Percentiles rank a stretch among this genome's conserved stretches.
These are phyloP conservation scores for Pichia sp. DNA, from an alignment of 1,139 yeast genomes.

Conservation along the genomic window DNA sequence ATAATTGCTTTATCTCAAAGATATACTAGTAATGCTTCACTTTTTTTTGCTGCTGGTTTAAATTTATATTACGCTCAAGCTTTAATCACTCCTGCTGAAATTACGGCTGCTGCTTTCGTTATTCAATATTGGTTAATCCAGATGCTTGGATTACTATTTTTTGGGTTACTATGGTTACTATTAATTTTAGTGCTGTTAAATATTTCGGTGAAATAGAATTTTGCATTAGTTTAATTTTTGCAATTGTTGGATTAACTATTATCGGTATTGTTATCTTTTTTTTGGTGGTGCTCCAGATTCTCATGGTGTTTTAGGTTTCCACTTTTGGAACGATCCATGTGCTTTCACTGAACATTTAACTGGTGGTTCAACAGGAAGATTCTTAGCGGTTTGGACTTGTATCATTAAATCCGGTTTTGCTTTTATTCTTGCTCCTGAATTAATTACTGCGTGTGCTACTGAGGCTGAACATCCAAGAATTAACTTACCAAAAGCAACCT, in stretches of 20 bases:
- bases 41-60: slow-evolving; percentile 39
- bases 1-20: slow-evolving; percentile 20
- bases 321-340: slow-evolving; percentile 34
- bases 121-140: slow-evolving; percentile 44
- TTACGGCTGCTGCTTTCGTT: slow-evolving; percentile 48
- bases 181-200: slow-evolving; percentile 41
- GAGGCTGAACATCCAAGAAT: slow-evolving; percentile 42
- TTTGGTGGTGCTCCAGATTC: slow-evolving; percentile 40
- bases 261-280: slow-evolving; percentile 32
- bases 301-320: slow-evolving; percentile 34
- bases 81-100: slow-evolving; percentile 45
- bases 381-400: slow-evolving; percentile 64
- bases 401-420: slow-evolving; percentile 72
- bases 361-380: slow-evolving; percentile 58
- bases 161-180: slow-evolving; percentile 34
- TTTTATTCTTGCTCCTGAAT: slow-evolving; percentile 38
- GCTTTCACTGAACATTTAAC: slow-evolving; percentile 36
- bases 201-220: slow-evolving; percentile 48
- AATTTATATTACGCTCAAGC: slow-evolving; percentile 46
- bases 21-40: slow-evolving; percentile 22
- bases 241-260: slow-evolving; percentile 32
- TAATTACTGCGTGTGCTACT: slow-evolving; percentile 36
- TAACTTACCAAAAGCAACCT: slow-evolving; percentile 41
- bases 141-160: slow-evolving; percentile 43
- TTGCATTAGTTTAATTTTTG: slow-evolving; percentile 40